Percentiles rank a stretch among this genome's conserved stretches.
Conservation (phyloP, 768 basidiomycete species). For the Amanita thiersii region DNA sequence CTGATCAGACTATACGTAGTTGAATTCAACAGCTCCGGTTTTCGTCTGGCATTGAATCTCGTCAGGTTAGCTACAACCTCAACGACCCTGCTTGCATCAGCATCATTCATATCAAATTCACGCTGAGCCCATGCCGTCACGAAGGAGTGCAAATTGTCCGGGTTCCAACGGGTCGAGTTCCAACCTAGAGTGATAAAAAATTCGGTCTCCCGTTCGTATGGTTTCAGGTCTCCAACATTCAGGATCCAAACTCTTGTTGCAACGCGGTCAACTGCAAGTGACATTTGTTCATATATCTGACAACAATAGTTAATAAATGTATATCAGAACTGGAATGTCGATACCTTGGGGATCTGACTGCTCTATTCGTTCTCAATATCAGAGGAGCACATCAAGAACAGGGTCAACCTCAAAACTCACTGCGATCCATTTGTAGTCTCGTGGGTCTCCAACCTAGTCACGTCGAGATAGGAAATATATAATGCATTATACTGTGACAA, state of each 20-base stretch:
- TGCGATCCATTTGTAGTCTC: conserved; percentile 68
- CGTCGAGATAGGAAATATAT: background rate
- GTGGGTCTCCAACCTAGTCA: conserved; percentile 50
- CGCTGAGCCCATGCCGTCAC: conserved; percentile 53
- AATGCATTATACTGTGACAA: too few species aligned
- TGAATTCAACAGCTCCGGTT: conserved; percentile 56
- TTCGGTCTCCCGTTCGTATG: conserved; percentile 63
- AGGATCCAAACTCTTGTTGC: conserved; percentile 60
- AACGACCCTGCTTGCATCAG: conserved; percentile 33
- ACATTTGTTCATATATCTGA: conserved; percentile 62
- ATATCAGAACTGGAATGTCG: background rate
- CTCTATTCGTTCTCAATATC: too few species aligned
- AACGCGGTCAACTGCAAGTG: conserved; percentile 49
- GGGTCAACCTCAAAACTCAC: conserved; percentile 26
- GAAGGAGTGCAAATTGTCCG: conserved; percentile 43
- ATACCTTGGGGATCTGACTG: conserved; percentile 45
- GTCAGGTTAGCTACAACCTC: conserved; percentile 50
- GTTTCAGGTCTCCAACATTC: conserved; percentile 73
- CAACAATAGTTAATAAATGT: too few species aligned
- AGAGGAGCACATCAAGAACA: background rate
- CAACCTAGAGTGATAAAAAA: conserved; percentile 61
- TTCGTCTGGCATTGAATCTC: conserved; percentile 48
- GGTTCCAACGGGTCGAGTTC: conserved; percentile 48
- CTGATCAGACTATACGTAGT: conserved; percentile 58
- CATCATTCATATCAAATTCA: conserved; percentile 44